phyloP scores from a whole-genome alignment of 2,329 filamentous ascomycete species.

The Stachybotrys chlorohalonatus region DNA sequence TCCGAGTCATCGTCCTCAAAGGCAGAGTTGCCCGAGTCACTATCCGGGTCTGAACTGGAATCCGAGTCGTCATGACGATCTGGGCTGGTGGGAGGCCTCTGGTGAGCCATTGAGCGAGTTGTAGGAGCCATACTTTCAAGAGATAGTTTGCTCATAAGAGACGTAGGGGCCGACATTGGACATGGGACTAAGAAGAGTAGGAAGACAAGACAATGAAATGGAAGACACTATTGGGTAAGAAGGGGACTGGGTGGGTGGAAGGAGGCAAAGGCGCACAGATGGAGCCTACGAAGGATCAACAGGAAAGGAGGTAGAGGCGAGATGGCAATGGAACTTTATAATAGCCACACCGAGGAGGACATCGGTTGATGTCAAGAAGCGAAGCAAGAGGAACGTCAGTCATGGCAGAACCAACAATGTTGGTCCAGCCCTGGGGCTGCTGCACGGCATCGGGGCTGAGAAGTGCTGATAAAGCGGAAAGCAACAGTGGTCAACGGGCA shows the following conservation, averaged over 20 bases:
- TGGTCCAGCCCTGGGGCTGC: neutral
- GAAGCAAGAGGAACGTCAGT: neutral
- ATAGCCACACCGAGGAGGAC: neutral
- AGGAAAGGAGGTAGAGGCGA: neutral
- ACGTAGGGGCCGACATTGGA: conserved; percentile 16
- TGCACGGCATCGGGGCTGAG: neutral
- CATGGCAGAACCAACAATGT: neutral
- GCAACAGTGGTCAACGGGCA: neutral
- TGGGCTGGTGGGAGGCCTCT: conserved; percentile 4
- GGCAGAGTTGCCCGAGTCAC: conserved; percentile 20
- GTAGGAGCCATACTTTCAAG: conserved; percentile 19
- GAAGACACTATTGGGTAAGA: neutral
- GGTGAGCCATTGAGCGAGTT: conserved; percentile 8
- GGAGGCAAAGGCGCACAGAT: neutral
- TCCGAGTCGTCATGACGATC: conserved; percentile 8
- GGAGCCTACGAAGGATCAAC: neutral
- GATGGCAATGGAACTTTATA: neutral
- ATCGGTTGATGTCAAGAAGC: neutral
- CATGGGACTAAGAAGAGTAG: conserved; percentile 1
- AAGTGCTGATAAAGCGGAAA: neutral
- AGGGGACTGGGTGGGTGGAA: neutral
- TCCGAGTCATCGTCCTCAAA: conserved; percentile 19
- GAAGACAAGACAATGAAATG: neutral
- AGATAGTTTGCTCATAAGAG: conserved; percentile 17
- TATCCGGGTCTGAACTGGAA: conserved; percentile 17